Conservation (phyloP, 768 basidiomycete genomes). For the Amanita pallidorosea region DNA sequence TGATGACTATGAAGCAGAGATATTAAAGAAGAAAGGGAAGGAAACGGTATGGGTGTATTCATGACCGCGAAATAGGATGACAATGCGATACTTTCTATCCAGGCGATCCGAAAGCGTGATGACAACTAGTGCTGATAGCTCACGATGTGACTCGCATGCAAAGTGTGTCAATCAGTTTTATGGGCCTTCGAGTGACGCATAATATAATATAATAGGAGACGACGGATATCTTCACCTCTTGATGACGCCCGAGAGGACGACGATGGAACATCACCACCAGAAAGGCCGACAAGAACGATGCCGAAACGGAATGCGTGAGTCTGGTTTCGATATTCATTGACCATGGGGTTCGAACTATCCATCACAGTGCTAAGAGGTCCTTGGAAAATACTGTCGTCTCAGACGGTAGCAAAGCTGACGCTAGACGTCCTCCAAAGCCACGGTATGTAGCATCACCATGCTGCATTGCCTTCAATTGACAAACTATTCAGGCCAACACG, state of each 20-base stretch:
- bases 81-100: background rate
- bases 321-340: background rate
- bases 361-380: conserved; percentile 29
- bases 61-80: background rate
- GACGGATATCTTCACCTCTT: conserved; percentile 42
- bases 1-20: conserved; percentile 35
- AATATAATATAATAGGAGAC: conserved; percentile 27
- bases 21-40: conserved; percentile 31
- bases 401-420: conserved; percentile 21
- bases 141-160: conserved; percentile 17
- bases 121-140: conserved; percentile 29
- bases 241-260: conserved; percentile 28
- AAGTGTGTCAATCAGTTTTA: conserved; percentile 23
- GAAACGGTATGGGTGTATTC: conserved; percentile 28
- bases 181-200: background rate
- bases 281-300: conserved; percentile 37
- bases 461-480: conserved; percentile 1
- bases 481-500: conserved; percentile 1
- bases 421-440: conserved; percentile 6
- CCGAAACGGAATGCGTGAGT: conserved; percentile 54
- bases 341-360: background rate
- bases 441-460: conserved; percentile 9
- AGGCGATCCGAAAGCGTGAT: conserved; percentile 53
- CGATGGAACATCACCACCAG: conserved; percentile 23
- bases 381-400: conserved; percentile 22